Conservation (phyloP, 2,329 filamentous ascomycete genomes). For the Trichoderma pleuroti region DNA sequence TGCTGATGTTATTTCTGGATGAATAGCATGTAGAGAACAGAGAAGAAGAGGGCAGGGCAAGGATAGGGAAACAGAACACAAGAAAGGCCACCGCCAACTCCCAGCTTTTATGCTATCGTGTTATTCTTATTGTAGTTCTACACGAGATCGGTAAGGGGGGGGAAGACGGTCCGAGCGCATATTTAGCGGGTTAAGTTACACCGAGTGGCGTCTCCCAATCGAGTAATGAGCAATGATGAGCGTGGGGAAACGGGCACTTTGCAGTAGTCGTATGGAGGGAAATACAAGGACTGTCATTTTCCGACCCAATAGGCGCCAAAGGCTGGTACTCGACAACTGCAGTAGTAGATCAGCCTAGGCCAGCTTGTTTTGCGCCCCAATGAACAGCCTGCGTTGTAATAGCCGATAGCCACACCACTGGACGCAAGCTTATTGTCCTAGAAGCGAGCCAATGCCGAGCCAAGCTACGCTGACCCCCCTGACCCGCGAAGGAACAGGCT, state of each 20-base stretch:
- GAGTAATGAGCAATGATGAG: not conserved
- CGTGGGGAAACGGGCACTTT: not conserved
- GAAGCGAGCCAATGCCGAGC: conserved; percentile 8
- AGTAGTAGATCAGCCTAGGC: not conserved
- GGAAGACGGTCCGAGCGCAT: conserved; percentile 3
- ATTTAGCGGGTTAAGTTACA: not conserved
- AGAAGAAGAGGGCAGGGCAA: not conserved
- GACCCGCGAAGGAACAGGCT: not conserved
- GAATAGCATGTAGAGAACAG: not conserved
- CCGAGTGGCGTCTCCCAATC: not conserved
- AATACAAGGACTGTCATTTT: not conserved
- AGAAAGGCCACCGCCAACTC: not conserved
- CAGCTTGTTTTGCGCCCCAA: conserved; percentile 2
- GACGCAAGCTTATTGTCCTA: not conserved
- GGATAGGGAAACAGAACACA: not conserved
- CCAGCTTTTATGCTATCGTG: not conserved
- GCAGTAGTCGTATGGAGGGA: not conserved
- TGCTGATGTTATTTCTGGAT: not conserved
- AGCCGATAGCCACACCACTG: not conserved
- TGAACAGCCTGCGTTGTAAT: not conserved
- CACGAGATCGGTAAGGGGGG: not conserved
- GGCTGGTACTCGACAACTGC: not conserved
- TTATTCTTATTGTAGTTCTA: not conserved
- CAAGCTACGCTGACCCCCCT: not conserved
- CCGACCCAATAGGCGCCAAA: conserved; percentile 1